phyloP scores from a whole-genome alignment of 2,329 filamentous ascomycete species.

The Aspergillus carbonarius region DNA sequence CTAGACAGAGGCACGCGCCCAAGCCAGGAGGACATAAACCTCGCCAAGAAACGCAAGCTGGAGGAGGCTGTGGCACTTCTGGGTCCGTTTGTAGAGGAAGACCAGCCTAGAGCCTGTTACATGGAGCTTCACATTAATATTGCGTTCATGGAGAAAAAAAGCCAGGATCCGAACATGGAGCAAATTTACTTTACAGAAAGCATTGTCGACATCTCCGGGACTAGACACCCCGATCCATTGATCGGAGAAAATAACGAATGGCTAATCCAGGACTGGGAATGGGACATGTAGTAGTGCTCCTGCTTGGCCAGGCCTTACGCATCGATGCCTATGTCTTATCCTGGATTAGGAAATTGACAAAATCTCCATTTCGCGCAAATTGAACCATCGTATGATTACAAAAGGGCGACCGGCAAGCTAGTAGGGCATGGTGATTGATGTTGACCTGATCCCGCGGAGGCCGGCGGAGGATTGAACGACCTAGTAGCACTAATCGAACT shows the following conservation, averaged over 20 bases:
- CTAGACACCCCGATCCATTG: background rate
- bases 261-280: too few species aligned
- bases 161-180: too few species aligned
- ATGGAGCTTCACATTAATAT: background rate
- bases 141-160: too few species aligned
- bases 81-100: background rate
- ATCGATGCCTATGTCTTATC: too few species aligned
- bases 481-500: background rate
- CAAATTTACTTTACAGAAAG: background rate
- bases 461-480: background rate
- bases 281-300: too few species aligned
- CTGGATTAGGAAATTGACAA: too few species aligned
- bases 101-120: background rate
- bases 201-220: background rate
- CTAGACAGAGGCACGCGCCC: slow-evolving; percentile 3
- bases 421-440: background rate
- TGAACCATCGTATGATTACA: background rate
- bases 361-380: background rate
- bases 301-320: too few species aligned
- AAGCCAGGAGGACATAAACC: background rate
- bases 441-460: background rate
- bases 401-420: background rate
- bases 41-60: background rate
- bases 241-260: too few species aligned
- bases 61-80: background rate